Evolutionary conservation across 176 grass and related monocot species (phyloP).

Genomic region (Oryza brachyantha): DNA sequence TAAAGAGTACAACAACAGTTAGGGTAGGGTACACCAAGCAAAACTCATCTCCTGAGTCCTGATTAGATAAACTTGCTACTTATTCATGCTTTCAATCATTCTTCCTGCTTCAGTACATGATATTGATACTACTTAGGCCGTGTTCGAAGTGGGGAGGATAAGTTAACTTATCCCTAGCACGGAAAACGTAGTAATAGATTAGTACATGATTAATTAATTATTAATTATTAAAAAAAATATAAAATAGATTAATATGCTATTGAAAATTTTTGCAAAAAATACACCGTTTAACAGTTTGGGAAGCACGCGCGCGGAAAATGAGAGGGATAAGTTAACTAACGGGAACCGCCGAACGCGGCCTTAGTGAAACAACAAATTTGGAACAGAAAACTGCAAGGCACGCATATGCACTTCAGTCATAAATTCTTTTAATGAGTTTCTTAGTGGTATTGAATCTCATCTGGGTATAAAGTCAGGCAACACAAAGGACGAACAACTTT

Average conservation of each 20-base stretch:
- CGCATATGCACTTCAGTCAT: not conserved
- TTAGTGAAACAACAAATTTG: slow-evolving; percentile 12
- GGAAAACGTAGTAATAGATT: too few relatives aligned
- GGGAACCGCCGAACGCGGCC: too few relatives aligned
- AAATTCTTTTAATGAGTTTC: not conserved
- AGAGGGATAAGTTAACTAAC: too few relatives aligned
- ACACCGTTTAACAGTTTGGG: too few relatives aligned
- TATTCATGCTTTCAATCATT: slow-evolving; percentile 2
- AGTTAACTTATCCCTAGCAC: too few relatives aligned
- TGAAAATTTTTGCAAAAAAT: too few relatives aligned
- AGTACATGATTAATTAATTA: too few relatives aligned
- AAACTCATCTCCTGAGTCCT: not conserved
- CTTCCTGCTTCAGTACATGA: slow-evolving; percentile 18
- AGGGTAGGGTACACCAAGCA: not conserved
- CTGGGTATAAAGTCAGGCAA: not conserved
- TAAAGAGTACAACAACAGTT: not conserved
- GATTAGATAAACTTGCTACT: slow-evolving; percentile 15
- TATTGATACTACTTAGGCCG: not conserved
- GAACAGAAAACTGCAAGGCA: not conserved
- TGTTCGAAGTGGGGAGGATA: too few relatives aligned
- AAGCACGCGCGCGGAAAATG: too few relatives aligned
- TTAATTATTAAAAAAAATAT: too few relatives aligned
- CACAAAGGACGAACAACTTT: not conserved
- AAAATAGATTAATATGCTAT: too few relatives aligned
- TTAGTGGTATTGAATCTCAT: not conserved